Percentiles rank a stretch among this genome's conserved stretches.
Conservation (phyloP, 2,329 filamentous ascomycete species). For the Monosporascus sp. region DNA sequence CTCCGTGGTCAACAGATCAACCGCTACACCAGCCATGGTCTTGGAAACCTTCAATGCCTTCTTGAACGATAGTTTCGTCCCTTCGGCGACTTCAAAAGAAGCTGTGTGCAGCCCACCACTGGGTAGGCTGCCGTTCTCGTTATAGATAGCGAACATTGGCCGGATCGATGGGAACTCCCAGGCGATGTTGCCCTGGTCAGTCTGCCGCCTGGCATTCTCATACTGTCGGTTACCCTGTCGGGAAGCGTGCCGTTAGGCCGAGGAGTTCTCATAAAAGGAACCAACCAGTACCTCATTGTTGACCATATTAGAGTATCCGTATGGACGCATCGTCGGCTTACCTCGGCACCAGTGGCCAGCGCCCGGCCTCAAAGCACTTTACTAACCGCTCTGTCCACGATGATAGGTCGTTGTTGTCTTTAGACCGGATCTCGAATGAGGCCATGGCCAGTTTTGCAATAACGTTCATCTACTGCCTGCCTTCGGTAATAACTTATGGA, state of each 20-base stretch:
- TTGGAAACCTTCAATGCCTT: neutral
- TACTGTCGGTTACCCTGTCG: conserved; percentile 20
- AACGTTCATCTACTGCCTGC: conserved; percentile 8
- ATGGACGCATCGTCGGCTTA: conserved; percentile 30
- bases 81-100: neutral
- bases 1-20: neutral
- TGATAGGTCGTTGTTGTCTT: conserved; percentile 17
- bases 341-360: conserved; percentile 25
- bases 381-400: conserved; percentile 1
- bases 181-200: conserved; percentile 27
- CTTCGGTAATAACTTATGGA: conserved; percentile 9
- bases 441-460: conserved; percentile 30
- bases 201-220: conserved; percentile 17
- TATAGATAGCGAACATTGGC: conserved; percentile 20
- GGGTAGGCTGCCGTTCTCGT: conserved; percentile 15
- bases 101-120: neutral
- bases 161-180: conserved; percentile 23
- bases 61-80: neutral
- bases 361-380: conserved; percentile 34
- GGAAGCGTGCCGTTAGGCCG: conserved; percentile 18
- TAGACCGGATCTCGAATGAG: conserved; percentile 39
- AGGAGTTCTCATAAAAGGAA: conserved; percentile 18
- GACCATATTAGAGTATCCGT: conserved; percentile 28
- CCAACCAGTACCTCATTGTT: conserved; percentile 22
- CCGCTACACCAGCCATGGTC: neutral